These are phyloP conservation scores for Chalara sp. DNA, from an alignment of 2,329 filamentous ascomycete species.

Conservation along the genomic window DNA sequence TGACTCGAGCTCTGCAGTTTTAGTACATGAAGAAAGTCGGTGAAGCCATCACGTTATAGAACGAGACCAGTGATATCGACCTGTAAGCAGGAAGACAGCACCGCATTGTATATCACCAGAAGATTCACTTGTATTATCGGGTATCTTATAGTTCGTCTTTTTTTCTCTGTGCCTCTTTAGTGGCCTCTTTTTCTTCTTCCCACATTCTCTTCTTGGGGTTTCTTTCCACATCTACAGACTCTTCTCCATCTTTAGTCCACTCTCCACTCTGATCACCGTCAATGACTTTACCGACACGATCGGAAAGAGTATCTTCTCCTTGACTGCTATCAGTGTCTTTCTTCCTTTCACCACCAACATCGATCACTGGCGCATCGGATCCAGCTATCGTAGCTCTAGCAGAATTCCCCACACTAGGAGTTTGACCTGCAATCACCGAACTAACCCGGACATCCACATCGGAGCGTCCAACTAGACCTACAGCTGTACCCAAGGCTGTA, in stretches of 20 bases:
- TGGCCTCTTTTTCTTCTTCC: slow-evolving; percentile 41
- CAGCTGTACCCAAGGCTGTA: slow-evolving; percentile 38
- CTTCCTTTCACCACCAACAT: slow-evolving; percentile 34
- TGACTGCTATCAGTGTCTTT: slow-evolving; percentile 14
- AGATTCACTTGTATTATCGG: too few relatives aligned
- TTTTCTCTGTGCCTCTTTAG: slow-evolving; percentile 18
- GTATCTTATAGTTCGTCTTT: slow-evolving; percentile 26
- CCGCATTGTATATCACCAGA: too few relatives aligned
- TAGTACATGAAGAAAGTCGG: too few relatives aligned
- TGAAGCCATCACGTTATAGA: too few relatives aligned
- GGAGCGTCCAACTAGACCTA: slow-evolving; percentile 14
- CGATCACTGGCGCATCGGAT: slow-evolving; percentile 36
- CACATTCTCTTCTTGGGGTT: slow-evolving; percentile 59
- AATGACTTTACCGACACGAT: slow-evolving; percentile 49
- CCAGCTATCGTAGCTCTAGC: slow-evolving; percentile 12
- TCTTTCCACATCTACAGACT: slow-evolving; percentile 23
- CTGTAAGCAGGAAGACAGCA: too few relatives aligned
- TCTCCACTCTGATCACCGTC: slow-evolving; percentile 29
- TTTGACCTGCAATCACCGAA: slow-evolving; percentile 15
- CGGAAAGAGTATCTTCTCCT: slow-evolving; percentile 34
- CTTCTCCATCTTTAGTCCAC: slow-evolving; percentile 26
- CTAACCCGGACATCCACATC: slow-evolving; percentile 5
- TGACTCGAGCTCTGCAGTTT: too few relatives aligned
- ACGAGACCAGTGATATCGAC: too few relatives aligned
- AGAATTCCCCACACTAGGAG: slow-evolving; percentile 15